A percentile compares a stretch with the other conserved stretches of the same genome.
These are phyloP conservation scores for Zopfia rhizophila DNA, from an alignment of 2,329 filamentous ascomycete species.

Conservation along the genomic window DNA sequence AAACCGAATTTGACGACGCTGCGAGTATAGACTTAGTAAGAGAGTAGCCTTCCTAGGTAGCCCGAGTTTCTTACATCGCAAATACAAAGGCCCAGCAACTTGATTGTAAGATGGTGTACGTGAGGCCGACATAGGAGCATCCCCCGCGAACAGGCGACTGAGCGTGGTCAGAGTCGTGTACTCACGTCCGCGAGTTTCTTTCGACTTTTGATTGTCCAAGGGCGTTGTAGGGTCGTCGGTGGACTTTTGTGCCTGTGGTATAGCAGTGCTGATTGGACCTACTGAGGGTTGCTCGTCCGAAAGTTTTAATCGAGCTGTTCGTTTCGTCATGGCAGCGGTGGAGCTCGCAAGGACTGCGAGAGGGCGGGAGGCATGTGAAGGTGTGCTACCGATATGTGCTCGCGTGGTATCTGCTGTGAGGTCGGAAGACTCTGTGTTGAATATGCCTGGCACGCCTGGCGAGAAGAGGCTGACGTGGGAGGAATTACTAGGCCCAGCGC, in stretches of 20 bases:
- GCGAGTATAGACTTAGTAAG: not conserved
- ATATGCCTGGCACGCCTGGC: conserved; percentile 28
- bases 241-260: conserved; percentile 60
- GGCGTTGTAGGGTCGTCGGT: conserved; percentile 59
- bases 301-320: conserved; percentile 38
- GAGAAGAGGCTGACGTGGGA: conserved; percentile 43
- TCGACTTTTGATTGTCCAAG: conserved; percentile 41
- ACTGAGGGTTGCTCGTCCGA: conserved; percentile 40
- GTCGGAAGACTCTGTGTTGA: conserved; percentile 25
- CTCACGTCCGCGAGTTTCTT: conserved; percentile 44
- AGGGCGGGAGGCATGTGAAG: conserved; percentile 40
- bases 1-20: conserved; percentile 51
- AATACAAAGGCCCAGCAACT: conserved; percentile 45
- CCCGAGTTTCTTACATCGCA: conserved; percentile 39
- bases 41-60: not conserved
- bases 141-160: conserved; percentile 57
- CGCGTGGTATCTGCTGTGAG: conserved; percentile 15
- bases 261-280: conserved; percentile 43
- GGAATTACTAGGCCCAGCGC: conserved; percentile 21
- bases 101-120: conserved; percentile 56
- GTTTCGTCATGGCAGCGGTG: conserved; percentile 37
- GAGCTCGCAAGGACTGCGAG: conserved; percentile 37
- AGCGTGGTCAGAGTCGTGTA: conserved; percentile 56
- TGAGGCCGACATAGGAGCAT: conserved; percentile 49
- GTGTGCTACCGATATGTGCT: conserved; percentile 22